Conservation (phyloP, 2,329 filamentous ascomycete species). For the Berkeleyomyces basicola region DNA sequence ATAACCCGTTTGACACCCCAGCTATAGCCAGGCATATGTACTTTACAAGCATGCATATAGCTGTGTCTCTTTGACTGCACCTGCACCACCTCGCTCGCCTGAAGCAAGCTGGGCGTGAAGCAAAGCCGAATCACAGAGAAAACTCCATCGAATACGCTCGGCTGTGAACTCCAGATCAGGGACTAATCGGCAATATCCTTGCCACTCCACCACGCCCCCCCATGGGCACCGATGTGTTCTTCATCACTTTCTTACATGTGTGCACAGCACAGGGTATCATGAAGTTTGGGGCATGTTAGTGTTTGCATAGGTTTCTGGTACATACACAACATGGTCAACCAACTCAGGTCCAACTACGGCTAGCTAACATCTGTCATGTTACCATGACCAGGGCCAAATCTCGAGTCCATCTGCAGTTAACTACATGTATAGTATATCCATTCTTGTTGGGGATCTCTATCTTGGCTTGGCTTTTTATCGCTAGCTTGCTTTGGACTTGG, state of each 20-base stretch:
- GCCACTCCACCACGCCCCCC: not conserved
- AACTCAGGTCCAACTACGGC: not conserved
- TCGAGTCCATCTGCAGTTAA: too few species aligned
- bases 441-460: too few species aligned
- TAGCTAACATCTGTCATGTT: not conserved
- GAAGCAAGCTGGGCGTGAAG: not conserved
- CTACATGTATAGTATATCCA: too few species aligned
- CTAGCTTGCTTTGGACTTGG: not conserved
- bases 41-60: too few species aligned
- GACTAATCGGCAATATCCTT: not conserved
- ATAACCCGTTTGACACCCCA: too few species aligned
- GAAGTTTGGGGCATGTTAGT: not conserved
- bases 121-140: not conserved
- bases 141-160: not conserved
- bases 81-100: not conserved
- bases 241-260: not conserved
- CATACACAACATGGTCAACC: too few species aligned
- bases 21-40: too few species aligned
- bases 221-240: not conserved
- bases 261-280: not conserved
- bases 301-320: too few species aligned
- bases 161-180: not conserved
- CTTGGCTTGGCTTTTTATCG: not conserved
- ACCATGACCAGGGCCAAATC: not conserved
- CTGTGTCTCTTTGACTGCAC: too few species aligned